phyloP scores from a whole-genome alignment of 2,329 filamentous ascomycete genomes.

The Cladosporium sp. region DNA sequence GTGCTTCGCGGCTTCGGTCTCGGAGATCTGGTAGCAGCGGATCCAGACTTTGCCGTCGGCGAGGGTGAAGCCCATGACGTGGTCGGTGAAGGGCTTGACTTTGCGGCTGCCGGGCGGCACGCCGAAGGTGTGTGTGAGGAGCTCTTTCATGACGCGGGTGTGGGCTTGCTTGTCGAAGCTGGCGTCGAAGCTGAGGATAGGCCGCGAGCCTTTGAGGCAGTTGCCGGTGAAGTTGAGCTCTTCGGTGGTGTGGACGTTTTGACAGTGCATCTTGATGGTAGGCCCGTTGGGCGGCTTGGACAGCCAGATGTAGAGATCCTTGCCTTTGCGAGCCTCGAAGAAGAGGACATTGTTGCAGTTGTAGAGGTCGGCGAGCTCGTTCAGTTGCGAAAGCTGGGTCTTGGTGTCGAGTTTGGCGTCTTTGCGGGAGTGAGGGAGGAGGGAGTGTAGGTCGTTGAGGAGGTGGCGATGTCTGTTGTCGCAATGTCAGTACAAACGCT shows the following conservation, averaged over 20 bases:
- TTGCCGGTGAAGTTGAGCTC: conserved; percentile 96
- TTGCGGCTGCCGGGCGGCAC: conserved; percentile 84
- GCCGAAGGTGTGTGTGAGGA: conserved; percentile 84
- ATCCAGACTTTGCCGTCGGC: conserved; percentile 89
- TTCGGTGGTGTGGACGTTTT: conserved; percentile 83
- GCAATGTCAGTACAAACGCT: background rate
- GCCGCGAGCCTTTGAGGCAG: conserved; percentile 87
- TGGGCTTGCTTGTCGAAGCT: conserved; percentile 67
- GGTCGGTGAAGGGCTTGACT: conserved; percentile 92
- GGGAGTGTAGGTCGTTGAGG: conserved; percentile 76
- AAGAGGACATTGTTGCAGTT: conserved; percentile 94
- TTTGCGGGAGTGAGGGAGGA: conserved; percentile 88
- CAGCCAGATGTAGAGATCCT: conserved; percentile 93
- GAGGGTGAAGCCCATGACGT: conserved; percentile 85
- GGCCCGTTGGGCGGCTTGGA: conserved; percentile 83
- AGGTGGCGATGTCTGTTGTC: conserved; percentile 76
- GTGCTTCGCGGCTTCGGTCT: conserved; percentile 60
- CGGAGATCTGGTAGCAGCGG: conserved; percentile 86
- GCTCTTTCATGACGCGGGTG: conserved; percentile 76
- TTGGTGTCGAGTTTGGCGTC: conserved; percentile 97
- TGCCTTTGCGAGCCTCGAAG: conserved; percentile 88
- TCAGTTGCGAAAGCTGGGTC: conserved; percentile 73
- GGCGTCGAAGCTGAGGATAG: conserved; percentile 84
- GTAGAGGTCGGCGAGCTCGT: conserved; percentile 71
- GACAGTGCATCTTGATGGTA: conserved; percentile 68